Evolutionary conservation across 1,284 basidiomycete genomes (phyloP).

Genomic region (Sanghuangporus sanghuang): DNA sequence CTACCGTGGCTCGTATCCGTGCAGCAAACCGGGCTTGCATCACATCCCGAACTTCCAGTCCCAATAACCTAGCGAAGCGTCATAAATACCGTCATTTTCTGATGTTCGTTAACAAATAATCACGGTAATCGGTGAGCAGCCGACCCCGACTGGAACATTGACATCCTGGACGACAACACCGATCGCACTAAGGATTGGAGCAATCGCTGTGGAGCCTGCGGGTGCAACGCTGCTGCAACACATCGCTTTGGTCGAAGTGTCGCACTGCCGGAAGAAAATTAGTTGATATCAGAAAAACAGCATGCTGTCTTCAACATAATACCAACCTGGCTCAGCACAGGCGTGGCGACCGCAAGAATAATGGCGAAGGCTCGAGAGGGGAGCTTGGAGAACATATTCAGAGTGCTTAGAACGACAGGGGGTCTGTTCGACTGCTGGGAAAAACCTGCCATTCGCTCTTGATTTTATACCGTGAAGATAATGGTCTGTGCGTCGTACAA

Average conservation of each 20-base stretch:
- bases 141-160: slow-evolving; percentile 3
- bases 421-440: neutral
- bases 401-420: neutral
- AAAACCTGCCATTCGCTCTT: neutral
- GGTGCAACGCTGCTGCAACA: slow-evolving; percentile 16
- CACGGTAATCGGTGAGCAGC: slow-evolving; percentile 9
- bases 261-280: slow-evolving; percentile 5
- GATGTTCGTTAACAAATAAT: neutral
- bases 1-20: slow-evolving; percentile 7
- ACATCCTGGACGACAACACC: slow-evolving; percentile 10
- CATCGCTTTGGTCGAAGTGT: slow-evolving; percentile 11
- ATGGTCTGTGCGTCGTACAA: neutral
- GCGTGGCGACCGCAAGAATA: slow-evolving; percentile 14
- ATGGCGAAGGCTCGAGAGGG: neutral
- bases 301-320: too few species aligned
- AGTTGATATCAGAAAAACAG: neutral
- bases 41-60: neutral
- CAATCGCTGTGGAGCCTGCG: neutral
- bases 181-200: slow-evolving; percentile 2
- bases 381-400: slow-evolving; percentile 6
- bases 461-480: neutral
- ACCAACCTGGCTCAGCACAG: neutral
- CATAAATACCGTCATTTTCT: too few species aligned
- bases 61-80: slow-evolving; percentile 2
- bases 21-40: slow-evolving; percentile 10